Percentiles rank a stretch among this genome's conserved stretches.
These are phyloP conservation scores for Spizellomyces punctatus DNA, from an alignment of 192 early-diverging fungal species.

Conservation along the genomic window DNA sequence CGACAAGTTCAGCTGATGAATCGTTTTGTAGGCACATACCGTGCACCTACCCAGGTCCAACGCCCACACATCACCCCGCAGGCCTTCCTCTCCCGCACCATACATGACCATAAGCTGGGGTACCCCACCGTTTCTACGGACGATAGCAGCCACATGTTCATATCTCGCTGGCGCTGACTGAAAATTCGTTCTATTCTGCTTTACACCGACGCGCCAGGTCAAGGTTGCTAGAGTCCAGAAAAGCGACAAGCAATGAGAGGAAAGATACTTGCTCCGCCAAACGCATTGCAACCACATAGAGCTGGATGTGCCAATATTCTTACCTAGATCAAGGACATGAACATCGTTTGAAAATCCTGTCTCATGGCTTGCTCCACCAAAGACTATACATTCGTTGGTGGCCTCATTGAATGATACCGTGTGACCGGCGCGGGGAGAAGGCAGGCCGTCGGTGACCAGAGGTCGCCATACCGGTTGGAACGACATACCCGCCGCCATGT, in stretches of 20 bases:
- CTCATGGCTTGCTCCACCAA: conserved; percentile 48
- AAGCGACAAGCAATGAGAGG: no score
- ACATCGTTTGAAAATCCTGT: conserved; percentile 38
- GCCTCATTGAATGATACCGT: conserved; percentile 24
- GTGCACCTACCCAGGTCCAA: conserved; percentile 32
- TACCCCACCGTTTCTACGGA: conserved; percentile 4
- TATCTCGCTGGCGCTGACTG: conserved; percentile 29
- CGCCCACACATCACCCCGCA: conserved; percentile 39
- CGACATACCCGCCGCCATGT: background rate
- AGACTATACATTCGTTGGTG: conserved; percentile 25
- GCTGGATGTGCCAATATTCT: background rate
- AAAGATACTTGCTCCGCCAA: no score
- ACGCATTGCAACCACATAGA: no score
- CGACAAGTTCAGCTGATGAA: background rate
- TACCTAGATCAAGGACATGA: conserved; percentile 32
- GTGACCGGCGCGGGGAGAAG: conserved; percentile 43
- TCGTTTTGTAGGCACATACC: background rate
- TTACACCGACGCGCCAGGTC: background rate
- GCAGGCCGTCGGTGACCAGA: background rate
- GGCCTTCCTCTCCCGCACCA: conserved; percentile 35
- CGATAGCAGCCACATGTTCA: conserved; percentile 35
- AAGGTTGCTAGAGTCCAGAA: no score
- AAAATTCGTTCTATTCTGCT: background rate
- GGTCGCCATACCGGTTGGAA: conserved; percentile 4
- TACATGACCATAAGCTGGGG: conserved; percentile 31